Percentiles rank a stretch among this genome's conserved stretches.
Conservation (phyloP, 257 asterid genomes). For the Gentiana macrophylla region DNA sequence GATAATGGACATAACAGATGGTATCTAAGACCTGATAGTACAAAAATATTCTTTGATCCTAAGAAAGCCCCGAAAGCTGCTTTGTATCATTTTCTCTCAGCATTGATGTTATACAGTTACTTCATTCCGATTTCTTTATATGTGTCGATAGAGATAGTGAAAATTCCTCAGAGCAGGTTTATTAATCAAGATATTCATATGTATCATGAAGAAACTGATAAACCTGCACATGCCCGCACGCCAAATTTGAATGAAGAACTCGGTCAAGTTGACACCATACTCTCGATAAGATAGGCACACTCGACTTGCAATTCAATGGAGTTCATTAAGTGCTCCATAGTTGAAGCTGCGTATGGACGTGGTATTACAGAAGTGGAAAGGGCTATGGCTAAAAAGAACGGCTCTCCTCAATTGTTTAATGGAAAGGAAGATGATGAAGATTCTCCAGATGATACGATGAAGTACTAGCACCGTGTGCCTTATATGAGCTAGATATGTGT, state of each 20-base stretch:
- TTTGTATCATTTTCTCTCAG: constrained; percentile 59
- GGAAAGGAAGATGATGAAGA: constrained; percentile 17
- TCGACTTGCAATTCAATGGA: constrained; percentile 95
- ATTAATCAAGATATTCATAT: constrained; percentile 66
- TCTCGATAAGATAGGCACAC: constrained; percentile 92
- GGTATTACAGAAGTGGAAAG: constrained; percentile 83
- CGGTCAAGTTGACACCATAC: constrained; percentile 84
- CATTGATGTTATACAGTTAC: constrained; percentile 60
- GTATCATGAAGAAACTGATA: constrained; percentile 85
- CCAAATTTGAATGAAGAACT: constrained; percentile 87
- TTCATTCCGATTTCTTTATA: constrained; percentile 83
- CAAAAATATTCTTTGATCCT: constrained; percentile 64
- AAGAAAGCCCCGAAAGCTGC: constrained; percentile 67
- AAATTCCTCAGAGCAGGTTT: constrained; percentile 82
- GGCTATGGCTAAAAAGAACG: constrained; percentile 72
- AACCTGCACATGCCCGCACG: constrained; percentile 86
- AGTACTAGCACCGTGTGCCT: too few relatives aligned
- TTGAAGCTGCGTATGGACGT: constrained; percentile 82
- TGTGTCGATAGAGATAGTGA: constrained; percentile 79
- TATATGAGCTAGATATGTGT: too few relatives aligned
- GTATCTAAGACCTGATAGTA: constrained; percentile 49
- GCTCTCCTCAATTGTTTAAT: constrained; percentile 46
- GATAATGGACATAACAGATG: constrained; percentile 57
- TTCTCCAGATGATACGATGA: neutral
- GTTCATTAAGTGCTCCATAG: constrained; percentile 80